phyloP scores from a whole-genome alignment of 148 eudicot species.

The Gaultheria prostrata region DNA sequence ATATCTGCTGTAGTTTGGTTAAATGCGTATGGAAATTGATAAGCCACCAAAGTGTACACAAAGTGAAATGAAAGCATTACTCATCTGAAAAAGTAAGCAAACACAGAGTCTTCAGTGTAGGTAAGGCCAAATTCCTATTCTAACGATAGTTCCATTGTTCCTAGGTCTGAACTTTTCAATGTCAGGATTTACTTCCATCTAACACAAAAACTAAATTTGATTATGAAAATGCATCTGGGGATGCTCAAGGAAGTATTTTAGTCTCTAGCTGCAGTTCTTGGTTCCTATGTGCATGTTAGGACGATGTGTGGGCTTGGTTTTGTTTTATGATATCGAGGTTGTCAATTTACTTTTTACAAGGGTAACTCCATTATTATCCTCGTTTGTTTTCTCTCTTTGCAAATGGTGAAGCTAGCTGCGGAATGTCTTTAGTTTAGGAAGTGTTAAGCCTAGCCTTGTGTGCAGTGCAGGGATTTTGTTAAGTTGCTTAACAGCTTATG shows the following conservation, averaged over 20 bases:
- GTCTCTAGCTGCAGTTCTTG: not conserved
- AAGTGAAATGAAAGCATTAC: slow-evolving; percentile 1
- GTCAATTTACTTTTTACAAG: not conserved
- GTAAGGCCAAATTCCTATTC: not conserved
- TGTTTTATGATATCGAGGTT: not conserved
- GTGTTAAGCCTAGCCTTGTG: not conserved
- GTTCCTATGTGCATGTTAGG: not conserved
- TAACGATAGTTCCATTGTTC: not conserved
- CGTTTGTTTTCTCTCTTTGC: not conserved
- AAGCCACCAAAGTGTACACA: not conserved
- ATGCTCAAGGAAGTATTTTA: not conserved
- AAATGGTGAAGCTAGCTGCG: not conserved
- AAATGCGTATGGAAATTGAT: not conserved
- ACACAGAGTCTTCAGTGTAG: not conserved
- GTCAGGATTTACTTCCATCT: not conserved
- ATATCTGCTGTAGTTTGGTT: not conserved
- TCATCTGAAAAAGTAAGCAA: not conserved
- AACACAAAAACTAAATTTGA: not conserved
- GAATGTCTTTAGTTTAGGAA: not conserved
- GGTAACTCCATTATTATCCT: not conserved
- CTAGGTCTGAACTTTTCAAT: not conserved
- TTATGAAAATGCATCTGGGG: not conserved
- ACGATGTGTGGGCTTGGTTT: not conserved
- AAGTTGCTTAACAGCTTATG: not conserved
- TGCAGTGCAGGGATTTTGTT: not conserved